Percentiles rank a stretch among this genome's conserved stretches.
Evolutionary conservation across 2,329 filamentous ascomycete species (phyloP).

Genomic region (Fusarium beomiforme): DNA sequence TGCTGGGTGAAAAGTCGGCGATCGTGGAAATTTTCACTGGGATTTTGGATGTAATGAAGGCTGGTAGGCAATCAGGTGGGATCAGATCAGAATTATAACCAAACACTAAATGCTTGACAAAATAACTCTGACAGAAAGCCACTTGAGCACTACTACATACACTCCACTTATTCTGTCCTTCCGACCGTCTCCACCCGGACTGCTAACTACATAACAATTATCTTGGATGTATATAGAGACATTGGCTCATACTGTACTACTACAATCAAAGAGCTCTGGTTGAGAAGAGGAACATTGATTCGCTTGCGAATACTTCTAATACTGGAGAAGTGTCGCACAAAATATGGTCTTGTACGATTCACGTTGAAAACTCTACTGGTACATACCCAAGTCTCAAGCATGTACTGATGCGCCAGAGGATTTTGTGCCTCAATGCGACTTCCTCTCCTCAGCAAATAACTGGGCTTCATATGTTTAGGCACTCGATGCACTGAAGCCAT

Average conservation of each 20-base stretch:
- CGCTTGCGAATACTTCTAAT: background rate
- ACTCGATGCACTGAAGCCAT: background rate
- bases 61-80: background rate
- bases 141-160: background rate
- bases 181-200: background rate
- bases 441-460: too few species aligned
- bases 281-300: background rate
- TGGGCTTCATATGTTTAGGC: background rate
- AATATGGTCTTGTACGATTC: too few species aligned
- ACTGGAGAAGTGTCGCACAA: too few species aligned
- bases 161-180: background rate
- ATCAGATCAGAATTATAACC: background rate
- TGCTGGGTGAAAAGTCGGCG: background rate
- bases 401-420: too few species aligned
- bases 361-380: too few species aligned
- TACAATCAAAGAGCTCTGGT: background rate
- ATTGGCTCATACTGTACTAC: background rate
- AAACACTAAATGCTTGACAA: background rate
- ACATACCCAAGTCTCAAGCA: too few species aligned
- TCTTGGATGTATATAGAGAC: background rate
- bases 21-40: background rate
- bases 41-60: background rate
- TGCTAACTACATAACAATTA: background rate
- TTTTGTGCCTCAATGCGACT: too few species aligned
- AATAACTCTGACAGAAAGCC: background rate